Base-by-base conservation (phyloP, 2,329 filamentous ascomycete genomes). In the Pseudogymnoascus sp. region DNA sequence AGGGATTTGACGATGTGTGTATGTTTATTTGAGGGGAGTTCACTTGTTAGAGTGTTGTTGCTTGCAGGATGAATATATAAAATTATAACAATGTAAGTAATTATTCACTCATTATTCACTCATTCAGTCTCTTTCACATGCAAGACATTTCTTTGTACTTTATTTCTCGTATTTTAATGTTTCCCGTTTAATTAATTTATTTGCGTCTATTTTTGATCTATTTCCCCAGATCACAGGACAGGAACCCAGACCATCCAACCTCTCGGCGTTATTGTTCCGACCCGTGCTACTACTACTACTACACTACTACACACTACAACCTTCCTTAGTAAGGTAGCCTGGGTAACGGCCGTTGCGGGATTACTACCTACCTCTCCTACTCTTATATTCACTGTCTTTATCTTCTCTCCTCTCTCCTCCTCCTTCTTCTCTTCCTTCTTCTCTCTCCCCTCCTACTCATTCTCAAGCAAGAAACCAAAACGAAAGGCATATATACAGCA, bases 211-310 rank as follows among this genome's bases (percentile, higher is more conserved):
- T 53, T 53, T 31, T 53, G 21, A 6, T 53, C 1, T 31, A 53
- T 31, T 53, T 53, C 46, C 46, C 46, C 46, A 53, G 46, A 25
- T 18, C 46, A 53, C 46, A 53, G 46, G 46, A 56, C 23, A 31
- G 46, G 28, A 31, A 53, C 46, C 23, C 21, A 25, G 12, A 34
- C 16, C 28, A 31, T 31, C 28, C 18, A 21, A 18, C n/a, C 14
- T 18, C 40, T 56, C 46, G 46, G 46, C 46, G n/a, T 56, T 56
- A 34, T 18, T 56, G 46, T 56, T 56, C 46, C 46, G 46, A 28
- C 25, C 46, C 25, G 10, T 16, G 18, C 5, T 34, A 18, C 11
- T 14, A 8, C 12, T 16, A 14, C n/a, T 31, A 2, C 2, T 12
- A 3, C 44, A 50, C 44, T 21, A 53, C 8, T 28, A 34, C 46